Evolutionary conservation across 2,329 filamentous ascomycete species (phyloP).

Genomic region (Diaporthe sp.): DNA sequence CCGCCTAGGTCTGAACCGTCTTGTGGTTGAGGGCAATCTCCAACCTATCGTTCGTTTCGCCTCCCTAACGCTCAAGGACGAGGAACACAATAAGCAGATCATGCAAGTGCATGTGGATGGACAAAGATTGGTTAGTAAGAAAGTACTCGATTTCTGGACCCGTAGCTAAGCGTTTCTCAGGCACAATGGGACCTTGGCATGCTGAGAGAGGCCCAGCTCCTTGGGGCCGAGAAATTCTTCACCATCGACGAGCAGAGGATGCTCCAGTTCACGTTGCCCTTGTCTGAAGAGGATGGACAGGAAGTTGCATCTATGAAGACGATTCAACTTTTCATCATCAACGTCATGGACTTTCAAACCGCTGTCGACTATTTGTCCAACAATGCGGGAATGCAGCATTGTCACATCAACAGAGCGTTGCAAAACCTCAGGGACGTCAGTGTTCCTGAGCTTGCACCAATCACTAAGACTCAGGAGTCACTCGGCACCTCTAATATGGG

Average conservation of each 20-base stretch:
- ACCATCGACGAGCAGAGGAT: neutral
- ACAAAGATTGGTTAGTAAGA: conserved; percentile 15
- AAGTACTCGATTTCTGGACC: neutral
- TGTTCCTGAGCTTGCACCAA: too few species aligned
- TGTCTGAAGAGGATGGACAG: neutral
- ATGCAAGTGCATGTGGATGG: conserved; percentile 34
- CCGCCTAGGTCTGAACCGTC: neutral
- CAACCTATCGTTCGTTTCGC: conserved; percentile 23
- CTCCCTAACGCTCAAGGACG: conserved; percentile 14
- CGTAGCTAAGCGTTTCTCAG: neutral
- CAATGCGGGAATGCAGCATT: conserved; percentile 4
- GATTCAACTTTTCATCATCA: conserved; percentile 9
- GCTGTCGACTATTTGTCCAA: conserved; percentile 26
- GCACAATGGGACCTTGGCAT: conserved; percentile 28
- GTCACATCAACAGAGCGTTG: neutral
- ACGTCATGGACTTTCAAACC: conserved; percentile 14
- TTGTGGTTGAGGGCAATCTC: neutral
- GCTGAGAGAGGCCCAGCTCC: neutral
- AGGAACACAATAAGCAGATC: neutral
- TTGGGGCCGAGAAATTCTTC: neutral
- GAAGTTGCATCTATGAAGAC: neutral
- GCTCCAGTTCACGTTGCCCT: conserved; percentile 25
- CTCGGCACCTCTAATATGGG: neutral
- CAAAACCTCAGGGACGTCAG: too few species aligned
- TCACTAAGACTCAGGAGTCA: neutral